phyloP scores from a whole-genome alignment of 176 grass and related monocot species.

The Canna indica region DNA sequence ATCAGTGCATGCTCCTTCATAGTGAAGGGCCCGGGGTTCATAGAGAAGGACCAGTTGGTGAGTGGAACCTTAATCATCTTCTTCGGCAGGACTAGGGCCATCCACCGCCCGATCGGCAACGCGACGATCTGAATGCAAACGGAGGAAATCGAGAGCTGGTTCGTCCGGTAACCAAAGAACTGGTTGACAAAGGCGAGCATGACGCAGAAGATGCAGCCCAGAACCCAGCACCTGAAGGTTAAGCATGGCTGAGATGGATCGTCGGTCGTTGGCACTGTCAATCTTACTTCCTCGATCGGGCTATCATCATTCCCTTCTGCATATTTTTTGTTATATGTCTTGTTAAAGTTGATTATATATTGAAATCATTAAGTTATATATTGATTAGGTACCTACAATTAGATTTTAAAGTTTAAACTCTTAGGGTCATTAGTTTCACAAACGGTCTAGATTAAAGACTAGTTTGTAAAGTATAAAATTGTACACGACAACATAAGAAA shows the following conservation, averaged over 20 bases:
- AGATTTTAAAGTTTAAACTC: too few species aligned
- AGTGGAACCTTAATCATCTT: conserved; percentile 17
- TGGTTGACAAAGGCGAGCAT: conserved; percentile 74
- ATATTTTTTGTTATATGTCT: too few species aligned
- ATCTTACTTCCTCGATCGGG: conserved; percentile 71
- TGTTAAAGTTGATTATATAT: too few species aligned
- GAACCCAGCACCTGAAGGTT: conserved; percentile 64
- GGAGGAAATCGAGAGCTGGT: conserved; percentile 46
- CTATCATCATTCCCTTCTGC: conserved; percentile 43
- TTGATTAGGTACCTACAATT: too few species aligned
- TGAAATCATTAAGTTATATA: too few species aligned
- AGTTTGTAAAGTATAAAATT: too few species aligned
- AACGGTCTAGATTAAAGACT: too few species aligned
- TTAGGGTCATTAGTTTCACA: too few species aligned
- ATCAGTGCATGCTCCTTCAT: conserved; percentile 82
- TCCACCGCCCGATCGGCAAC: conserved; percentile 52
- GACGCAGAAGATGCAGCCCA: conserved; percentile 47
- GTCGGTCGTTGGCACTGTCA: conserved; percentile 60
- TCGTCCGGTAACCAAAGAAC: conserved; percentile 75
- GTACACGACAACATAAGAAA: too few species aligned
- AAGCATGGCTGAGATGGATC: conserved; percentile 50
- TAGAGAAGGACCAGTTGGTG: conserved; percentile 44
- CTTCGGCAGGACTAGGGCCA: conserved; percentile 51
- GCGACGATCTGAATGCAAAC: conserved; percentile 61
- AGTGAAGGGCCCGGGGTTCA: conserved; percentile 78